phyloP scores from a whole-genome alignment of 768 basidiomycete species.

The Trametes elegans region DNA sequence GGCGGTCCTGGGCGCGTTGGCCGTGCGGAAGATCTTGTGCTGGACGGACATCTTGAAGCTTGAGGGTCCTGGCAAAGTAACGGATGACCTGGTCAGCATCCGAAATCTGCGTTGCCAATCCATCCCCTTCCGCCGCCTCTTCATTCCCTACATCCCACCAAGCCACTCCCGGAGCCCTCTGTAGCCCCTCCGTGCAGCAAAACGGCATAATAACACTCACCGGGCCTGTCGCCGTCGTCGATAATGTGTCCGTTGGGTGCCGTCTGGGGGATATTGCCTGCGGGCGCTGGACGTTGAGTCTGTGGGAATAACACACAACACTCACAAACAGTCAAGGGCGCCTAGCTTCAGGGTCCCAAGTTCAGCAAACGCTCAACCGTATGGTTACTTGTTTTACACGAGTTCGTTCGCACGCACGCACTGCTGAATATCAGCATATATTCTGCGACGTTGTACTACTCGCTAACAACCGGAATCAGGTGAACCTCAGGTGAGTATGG shows the following conservation, averaged over 20 bases:
- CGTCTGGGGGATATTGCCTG: slow-evolving; percentile 12
- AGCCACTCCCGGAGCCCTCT: slow-evolving; percentile 10
- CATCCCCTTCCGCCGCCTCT: slow-evolving; percentile 44
- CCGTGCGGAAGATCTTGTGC: slow-evolving; percentile 92
- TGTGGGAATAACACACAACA: slow-evolving; percentile 14
- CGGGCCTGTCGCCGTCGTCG: slow-evolving; percentile 62
- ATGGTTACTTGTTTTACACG: too few relatives aligned
- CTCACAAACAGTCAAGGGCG: not conserved
- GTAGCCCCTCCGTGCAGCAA: slow-evolving; percentile 19
- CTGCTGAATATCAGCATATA: too few relatives aligned
- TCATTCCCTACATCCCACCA: slow-evolving; percentile 13
- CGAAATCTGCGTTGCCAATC: slow-evolving; percentile 44
- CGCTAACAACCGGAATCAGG: too few relatives aligned
- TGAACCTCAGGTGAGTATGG: too few relatives aligned
- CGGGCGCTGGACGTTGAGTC: slow-evolving; percentile 11
- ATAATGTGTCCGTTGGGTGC: slow-evolving; percentile 27
- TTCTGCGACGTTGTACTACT: too few relatives aligned
- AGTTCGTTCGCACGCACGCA: too few relatives aligned
- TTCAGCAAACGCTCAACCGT: too few relatives aligned
- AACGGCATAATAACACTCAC: slow-evolving; percentile 52
- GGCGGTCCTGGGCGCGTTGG: slow-evolving; percentile 87
- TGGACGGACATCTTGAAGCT: slow-evolving; percentile 67
- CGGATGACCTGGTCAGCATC: slow-evolving; percentile 42
- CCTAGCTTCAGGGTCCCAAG: not conserved
- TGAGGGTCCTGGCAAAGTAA: slow-evolving; percentile 22